Evolutionary conservation across 1,139 yeast species (phyloP), one percentile per base, ranked within the genome.

Genomic region (Yamadazyma sp.): DNA sequence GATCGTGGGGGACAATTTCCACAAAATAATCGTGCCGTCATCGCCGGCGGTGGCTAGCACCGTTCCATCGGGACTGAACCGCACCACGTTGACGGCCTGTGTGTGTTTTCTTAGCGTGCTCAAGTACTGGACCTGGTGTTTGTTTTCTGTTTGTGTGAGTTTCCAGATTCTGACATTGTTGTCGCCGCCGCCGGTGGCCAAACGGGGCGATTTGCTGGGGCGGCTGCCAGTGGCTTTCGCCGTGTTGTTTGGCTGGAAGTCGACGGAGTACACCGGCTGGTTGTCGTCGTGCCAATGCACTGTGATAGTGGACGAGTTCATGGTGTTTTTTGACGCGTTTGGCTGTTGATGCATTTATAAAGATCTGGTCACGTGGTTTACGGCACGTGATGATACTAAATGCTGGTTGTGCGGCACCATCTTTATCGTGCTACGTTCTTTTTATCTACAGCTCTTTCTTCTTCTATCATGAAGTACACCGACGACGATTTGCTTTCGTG

Each of bases 181-280:
- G 57, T 92, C 98, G 29, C 97, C 97, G 12, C 98, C 98, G 0
- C 89, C 95, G 0, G 97, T 92, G 3, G 82, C 92, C 29, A 92
- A 64, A 31, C 92, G 70, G 11, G 53, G 54, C 4, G 70, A 55
- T 20, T 31, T 31, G 22, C n/a, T n/a, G n/a, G n/a, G n/a, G n/a
- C n/a, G n/a, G n/a, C n/a, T n/a, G n/a, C n/a, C n/a, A n/a, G 22
- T 11, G n/a, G 20, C 16, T 9, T 22, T 22, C 4, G n/a, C 17
- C 12, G 26, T 14, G 6, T 29, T n/a, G n/a, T n/a, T n/a, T 41
- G 87, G 87, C 59, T 89, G 96, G 59, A 88, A 84, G 44, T 82
- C 81, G 1, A 86, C 81, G 20, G 90, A 76, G 59, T 90, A 94
- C 4, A 92, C 86, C 0, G 98, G 96, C 56, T 78, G 80, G 47